Percentiles rank a stretch among this genome's conserved stretches.
phyloP scores from a whole-genome alignment of 495 filamentous ascomycete species.

The Zalerion maritima region DNA sequence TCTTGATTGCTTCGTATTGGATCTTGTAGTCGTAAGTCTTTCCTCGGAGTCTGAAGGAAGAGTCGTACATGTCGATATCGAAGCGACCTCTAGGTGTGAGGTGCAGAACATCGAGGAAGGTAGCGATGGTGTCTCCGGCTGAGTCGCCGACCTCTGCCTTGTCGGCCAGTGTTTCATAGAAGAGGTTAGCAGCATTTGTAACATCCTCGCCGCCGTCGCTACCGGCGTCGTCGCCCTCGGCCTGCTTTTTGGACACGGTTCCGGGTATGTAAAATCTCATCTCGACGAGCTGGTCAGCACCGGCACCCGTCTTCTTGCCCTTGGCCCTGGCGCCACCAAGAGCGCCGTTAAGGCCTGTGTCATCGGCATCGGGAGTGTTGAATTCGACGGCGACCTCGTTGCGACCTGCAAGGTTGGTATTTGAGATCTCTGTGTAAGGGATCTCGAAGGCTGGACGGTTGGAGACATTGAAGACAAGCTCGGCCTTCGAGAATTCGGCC shows the following conservation, averaged over 20 bases:
- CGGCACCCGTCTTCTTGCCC: conserved; percentile 78
- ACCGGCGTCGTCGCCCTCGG: conserved; percentile 55
- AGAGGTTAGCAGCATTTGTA: conserved; percentile 84
- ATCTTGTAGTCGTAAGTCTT: conserved; percentile 99
- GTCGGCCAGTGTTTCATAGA: conserved; percentile 94
- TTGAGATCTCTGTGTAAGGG: conserved; percentile 92
- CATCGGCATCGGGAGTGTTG: conserved; percentile 49
- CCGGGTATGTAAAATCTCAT: conserved; percentile 99
- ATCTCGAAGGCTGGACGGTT: conserved; percentile 96
- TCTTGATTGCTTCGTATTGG: conserved; percentile 92
- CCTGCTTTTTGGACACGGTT: conserved; percentile 71
- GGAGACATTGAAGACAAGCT: conserved; percentile 90
- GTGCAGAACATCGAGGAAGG: conserved; percentile 92
- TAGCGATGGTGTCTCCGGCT: conserved; percentile 91
- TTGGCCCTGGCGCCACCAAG: conserved; percentile 64
- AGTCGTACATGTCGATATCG: conserved; percentile 99
- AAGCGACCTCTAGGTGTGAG: conserved; percentile 98
- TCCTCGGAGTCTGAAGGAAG: conserved; percentile 89
- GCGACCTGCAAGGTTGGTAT: conserved; percentile 93
- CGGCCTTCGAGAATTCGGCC: conserved; percentile 87
- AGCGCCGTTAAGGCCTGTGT: conserved; percentile 56
- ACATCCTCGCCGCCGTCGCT: conserved; percentile 61
- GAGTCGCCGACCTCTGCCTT: conserved; percentile 99
- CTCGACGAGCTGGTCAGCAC: conserved; percentile 85
- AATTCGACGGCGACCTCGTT: conserved; percentile 98